Evolutionary conservation across 2,329 filamentous ascomycete genomes (phyloP).

Genomic region (Phialophora verrucosa): DNA sequence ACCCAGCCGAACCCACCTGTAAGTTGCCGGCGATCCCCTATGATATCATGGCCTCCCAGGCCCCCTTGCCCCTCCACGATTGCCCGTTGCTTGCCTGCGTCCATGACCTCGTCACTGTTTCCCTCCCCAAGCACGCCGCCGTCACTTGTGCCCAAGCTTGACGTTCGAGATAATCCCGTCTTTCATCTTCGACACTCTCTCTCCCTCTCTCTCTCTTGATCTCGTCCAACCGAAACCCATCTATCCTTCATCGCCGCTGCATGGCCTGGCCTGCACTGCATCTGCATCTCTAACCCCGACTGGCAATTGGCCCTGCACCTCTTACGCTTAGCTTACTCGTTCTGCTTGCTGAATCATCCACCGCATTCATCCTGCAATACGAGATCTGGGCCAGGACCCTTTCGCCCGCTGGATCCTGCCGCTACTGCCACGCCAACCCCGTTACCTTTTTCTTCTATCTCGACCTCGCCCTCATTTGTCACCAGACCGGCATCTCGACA

Average conservation of each 20-base stretch:
- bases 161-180: neutral
- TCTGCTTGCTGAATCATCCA: constrained; percentile 13
- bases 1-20: neutral
- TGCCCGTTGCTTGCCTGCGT: neutral
- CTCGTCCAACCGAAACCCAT: neutral
- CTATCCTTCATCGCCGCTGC: constrained; percentile 2
- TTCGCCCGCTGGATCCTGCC: constrained; percentile 2
- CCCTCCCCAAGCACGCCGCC: neutral
- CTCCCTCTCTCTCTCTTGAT: neutral
- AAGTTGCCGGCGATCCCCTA: constrained; percentile 3
- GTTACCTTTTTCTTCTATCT: constrained; percentile 2
- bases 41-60: constrained; percentile 1
- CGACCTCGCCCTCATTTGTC: constrained; percentile 6
- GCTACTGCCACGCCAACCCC: neutral
- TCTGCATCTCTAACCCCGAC: constrained; percentile 7
- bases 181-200: neutral
- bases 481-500: constrained; percentile 4
- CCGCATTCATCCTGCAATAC: constrained; percentile 6
- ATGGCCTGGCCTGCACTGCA: neutral
- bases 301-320: constrained; percentile 2
- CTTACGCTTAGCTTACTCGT: constrained; percentile 5
- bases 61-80: constrained; percentile 1
- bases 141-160: neutral
- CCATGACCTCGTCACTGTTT: neutral
- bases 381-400: constrained; percentile 10